Conservation (phyloP, 2,329 filamentous ascomycete genomes). For the Diaporthe vaccinii region DNA sequence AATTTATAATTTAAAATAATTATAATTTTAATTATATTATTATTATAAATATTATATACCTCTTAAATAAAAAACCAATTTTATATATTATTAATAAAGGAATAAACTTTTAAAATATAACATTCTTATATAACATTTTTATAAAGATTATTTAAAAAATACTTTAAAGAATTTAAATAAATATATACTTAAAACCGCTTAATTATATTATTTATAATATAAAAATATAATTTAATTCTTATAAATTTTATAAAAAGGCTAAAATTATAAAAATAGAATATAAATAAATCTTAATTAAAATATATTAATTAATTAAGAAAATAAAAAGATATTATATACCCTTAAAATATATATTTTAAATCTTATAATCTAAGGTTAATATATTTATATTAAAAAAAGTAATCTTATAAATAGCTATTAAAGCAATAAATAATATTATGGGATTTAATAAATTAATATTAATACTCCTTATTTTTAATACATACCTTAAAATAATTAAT, state of each 20-base stretch:
- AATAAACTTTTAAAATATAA: neutral
- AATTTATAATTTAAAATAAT: neutral
- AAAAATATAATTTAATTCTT: neutral
- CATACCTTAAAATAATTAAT: too few species aligned
- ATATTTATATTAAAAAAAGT: neutral
- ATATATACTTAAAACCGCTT: neutral
- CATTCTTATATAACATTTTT: neutral
- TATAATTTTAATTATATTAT: neutral
- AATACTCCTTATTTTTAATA: too few species aligned
- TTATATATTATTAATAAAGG: neutral
- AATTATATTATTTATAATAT: conserved; percentile 9
- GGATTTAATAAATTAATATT: too few species aligned
- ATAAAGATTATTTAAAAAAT: neutral
- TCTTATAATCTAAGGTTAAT: neutral
- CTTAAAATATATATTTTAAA: neutral
- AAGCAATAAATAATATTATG: too few species aligned
- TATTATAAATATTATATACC: neutral
- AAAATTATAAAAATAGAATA: neutral
- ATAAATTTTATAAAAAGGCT: neutral
- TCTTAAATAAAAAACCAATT: neutral
- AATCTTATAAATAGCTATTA: too few species aligned
- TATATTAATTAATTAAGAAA: neutral
- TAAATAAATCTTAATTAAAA: neutral
- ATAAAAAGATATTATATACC: neutral
- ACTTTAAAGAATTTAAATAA: neutral